Base-by-base conservation (phyloP, 129 eudicot species). In the Apium graveolens region DNA sequence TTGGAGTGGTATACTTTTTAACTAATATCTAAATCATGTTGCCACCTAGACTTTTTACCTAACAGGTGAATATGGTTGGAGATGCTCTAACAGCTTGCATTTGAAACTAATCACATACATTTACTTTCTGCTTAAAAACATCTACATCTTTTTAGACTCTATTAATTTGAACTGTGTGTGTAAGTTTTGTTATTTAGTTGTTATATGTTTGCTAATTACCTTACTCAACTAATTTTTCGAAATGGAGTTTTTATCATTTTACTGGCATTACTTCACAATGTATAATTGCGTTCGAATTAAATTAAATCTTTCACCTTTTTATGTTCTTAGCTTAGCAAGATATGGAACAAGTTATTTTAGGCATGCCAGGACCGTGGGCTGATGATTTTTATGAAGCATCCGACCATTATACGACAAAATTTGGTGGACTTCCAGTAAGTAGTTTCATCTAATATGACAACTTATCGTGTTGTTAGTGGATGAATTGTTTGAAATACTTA, bases 311-410 rank as follows among this genome's bases (percentile, higher is more conserved):
- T 21, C 21, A 32, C 81, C 27, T 9, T 21, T 53, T 44, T 38
- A 27, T 60, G 17, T 17, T 31, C n/a, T 39, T 80, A 35, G 48
- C 43, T 31, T 68, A 79, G 51, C 32, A 53, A 42, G 85, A 81
- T 80, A 96, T 92, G 99, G 85, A 83, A 29, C 86, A 84, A 80
- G 89, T 92, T 26, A 82, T 83, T 73, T 78, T 96, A 81, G 99
- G 99, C 62, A 84, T 95, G 91, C 99, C 99, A 20, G 99, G 99
- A 39, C 86, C 88, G 27, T 95, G 99, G 99, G 97, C 99, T 45
- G 96, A 89, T 66, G 89, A 93, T 82, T 83, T 84, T 32, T 46
- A 12, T 60, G 97, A 95, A 89, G 85, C 79, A 44, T 84, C 96
- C 73, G 95, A 95, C 85, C 93, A 90, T 79, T 92, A 90, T 78